Conservation (phyloP, 768 basidiomycete genomes). For the Pleurotus giganteus region DNA sequence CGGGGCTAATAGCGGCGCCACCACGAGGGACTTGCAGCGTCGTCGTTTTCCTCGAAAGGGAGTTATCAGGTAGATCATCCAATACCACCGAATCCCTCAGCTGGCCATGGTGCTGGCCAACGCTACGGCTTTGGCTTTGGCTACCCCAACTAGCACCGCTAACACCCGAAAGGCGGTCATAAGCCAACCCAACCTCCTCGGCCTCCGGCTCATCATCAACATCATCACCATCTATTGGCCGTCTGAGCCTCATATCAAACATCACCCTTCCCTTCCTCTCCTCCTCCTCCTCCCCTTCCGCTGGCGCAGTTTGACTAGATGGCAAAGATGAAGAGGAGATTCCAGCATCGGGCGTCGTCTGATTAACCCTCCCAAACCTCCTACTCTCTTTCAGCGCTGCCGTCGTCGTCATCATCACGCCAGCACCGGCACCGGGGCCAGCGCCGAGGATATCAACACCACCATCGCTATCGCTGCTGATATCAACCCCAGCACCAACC, state of each 20-base stretch:
- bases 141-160: background rate
- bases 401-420: conserved; percentile 24
- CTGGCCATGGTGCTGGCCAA: too few relatives aligned
- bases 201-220: conserved; percentile 24
- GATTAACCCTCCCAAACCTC: conserved; percentile 8
- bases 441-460: too few relatives aligned
- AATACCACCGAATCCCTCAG: background rate
- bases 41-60: background rate
- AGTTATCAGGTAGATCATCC: background rate
- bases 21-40: background rate
- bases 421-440: too few relatives aligned
- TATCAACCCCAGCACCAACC: too few relatives aligned
- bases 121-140: too few relatives aligned
- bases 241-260: conserved; percentile 13
- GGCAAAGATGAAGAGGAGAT: too few relatives aligned
- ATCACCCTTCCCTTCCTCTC: conserved; percentile 9
- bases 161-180: background rate
- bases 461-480: too few relatives aligned
- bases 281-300: background rate
- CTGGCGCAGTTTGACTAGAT: too few relatives aligned
- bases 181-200: conserved; percentile 32
- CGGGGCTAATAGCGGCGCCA: background rate
- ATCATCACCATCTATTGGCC: conserved; percentile 19
- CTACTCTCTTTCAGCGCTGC: conserved; percentile 16
- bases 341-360: background rate